These are phyloP conservation scores for Ophiosphaerella korrae DNA, from an alignment of 2,329 filamentous ascomycete species.

Conservation along the genomic window DNA sequence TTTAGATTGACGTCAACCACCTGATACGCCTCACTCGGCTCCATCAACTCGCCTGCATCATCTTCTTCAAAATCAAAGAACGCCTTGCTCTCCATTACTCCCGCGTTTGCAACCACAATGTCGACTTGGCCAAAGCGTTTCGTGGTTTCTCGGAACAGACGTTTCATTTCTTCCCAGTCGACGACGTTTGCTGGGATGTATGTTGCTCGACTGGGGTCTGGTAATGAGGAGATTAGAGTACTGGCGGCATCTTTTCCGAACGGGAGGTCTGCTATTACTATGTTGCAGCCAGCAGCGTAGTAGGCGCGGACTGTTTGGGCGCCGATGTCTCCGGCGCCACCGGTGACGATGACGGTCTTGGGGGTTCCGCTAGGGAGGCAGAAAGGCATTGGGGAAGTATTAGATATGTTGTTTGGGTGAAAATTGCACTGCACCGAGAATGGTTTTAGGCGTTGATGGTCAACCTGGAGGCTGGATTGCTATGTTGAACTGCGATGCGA, in stretches of 20 bases:
- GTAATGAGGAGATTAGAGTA: constrained; percentile 33
- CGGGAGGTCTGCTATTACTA: constrained; percentile 47
- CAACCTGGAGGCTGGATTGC: too few relatives aligned
- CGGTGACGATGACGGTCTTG: constrained; percentile 50
- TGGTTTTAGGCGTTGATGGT: too few relatives aligned
- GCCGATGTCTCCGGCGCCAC: constrained; percentile 50
- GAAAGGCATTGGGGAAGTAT: constrained; percentile 5
- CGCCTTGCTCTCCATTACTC: constrained; percentile 46
- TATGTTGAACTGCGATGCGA: too few relatives aligned
- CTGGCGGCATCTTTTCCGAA: constrained; percentile 29
- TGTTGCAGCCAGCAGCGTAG: constrained; percentile 46
- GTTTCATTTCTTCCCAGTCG: constrained; percentile 45
- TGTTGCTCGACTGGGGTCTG: constrained; percentile 34
- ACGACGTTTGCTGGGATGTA: constrained; percentile 47
- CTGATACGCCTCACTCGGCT: constrained; percentile 28
- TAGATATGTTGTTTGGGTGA: not conserved
- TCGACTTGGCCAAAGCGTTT: constrained; percentile 45
- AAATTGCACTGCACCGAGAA: too few relatives aligned
- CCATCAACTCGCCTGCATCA: constrained; percentile 34
- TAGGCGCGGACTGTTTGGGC: constrained; percentile 47
- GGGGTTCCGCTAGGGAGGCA: constrained; percentile 19
- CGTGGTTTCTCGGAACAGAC: constrained; percentile 40
- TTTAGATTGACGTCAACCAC: constrained; percentile 52
- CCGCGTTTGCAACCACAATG: constrained; percentile 52
- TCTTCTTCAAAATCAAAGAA: constrained; percentile 43